Percentiles rank a stretch among this genome's conserved stretches.
Conservation (phyloP, 177 flowering plant species). For the Vitis hybrid region DNA sequence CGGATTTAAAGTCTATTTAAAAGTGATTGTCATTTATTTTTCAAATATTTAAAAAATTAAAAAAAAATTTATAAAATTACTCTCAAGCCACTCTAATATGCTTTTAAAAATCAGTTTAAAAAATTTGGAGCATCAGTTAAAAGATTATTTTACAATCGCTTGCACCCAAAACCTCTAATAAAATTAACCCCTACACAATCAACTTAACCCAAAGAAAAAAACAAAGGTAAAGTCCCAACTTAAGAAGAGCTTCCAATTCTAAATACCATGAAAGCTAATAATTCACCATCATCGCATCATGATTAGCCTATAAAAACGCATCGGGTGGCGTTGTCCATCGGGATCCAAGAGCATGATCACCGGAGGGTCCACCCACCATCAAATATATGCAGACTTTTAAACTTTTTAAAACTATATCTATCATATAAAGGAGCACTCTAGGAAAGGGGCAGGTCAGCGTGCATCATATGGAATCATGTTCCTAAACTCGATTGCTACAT, state of each 20-base stretch:
- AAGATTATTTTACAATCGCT: no score
- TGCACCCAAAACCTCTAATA: no score
- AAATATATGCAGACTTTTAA: no score
- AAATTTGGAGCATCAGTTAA: no score
- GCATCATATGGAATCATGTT: constrained; percentile 29
- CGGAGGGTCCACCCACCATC: not conserved
- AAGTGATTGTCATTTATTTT: no score
- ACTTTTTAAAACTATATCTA: not conserved
- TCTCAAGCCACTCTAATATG: no score
- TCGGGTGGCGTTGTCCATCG: not conserved
- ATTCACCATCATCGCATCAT: constrained; percentile 5
- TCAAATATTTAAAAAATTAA: no score
- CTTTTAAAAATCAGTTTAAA: no score
- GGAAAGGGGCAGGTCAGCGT: constrained; percentile 8
- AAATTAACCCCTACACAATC: not conserved
- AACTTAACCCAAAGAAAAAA: not conserved
- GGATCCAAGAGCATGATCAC: not conserved
- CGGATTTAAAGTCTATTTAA: accelerated
- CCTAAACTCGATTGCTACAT: constrained; percentile 5
- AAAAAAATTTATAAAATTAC: no score
- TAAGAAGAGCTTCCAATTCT: not conserved
- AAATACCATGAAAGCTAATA: not conserved
- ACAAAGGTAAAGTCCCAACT: not conserved
- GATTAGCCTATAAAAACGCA: not conserved
- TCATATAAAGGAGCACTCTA: not conserved